phyloP scores from a whole-genome alignment of 768 basidiomycete genomes.

The Sarcodon sp. region DNA sequence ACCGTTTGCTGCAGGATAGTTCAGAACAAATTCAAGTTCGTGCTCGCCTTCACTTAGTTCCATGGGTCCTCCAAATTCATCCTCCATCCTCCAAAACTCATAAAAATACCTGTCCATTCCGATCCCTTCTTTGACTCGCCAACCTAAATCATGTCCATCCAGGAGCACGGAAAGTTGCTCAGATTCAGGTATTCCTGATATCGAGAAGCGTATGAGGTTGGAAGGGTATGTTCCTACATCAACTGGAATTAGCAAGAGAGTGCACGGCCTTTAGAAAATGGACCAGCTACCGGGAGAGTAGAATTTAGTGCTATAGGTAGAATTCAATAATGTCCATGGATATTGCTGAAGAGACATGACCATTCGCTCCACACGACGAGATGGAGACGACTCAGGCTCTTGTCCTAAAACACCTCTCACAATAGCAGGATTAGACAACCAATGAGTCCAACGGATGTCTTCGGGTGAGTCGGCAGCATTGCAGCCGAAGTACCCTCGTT shows the following conservation, averaged over 20 bases:
- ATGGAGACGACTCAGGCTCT: slow-evolving; percentile 10
- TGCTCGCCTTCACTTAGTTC: slow-evolving; percentile 31
- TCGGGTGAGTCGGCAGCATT: slow-evolving; percentile 38
- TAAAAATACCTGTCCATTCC: slow-evolving; percentile 72
- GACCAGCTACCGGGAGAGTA: slow-evolving; percentile 31
- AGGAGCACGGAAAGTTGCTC: slow-evolving; percentile 43
- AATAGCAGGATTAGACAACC: slow-evolving; percentile 31
- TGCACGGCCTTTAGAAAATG: not conserved
- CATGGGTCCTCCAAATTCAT: not conserved
- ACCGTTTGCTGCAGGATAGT: slow-evolving; percentile 16
- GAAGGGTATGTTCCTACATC: slow-evolving; percentile 32
- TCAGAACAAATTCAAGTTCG: slow-evolving; percentile 42
- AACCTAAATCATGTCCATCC: slow-evolving; percentile 46
- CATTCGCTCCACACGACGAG: slow-evolving; percentile 45
- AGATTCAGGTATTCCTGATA: slow-evolving; percentile 51
- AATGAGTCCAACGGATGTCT: slow-evolving; percentile 55
- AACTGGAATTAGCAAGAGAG: not conserved
- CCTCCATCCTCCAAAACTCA: slow-evolving; percentile 30
- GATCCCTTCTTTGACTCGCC: slow-evolving; percentile 42
- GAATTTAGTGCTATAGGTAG: slow-evolving; percentile 48
- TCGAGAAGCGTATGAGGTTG: slow-evolving; percentile 54
- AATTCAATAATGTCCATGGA: slow-evolving; percentile 64
- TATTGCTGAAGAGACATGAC: slow-evolving; percentile 68
- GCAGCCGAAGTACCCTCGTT: slow-evolving; percentile 47
- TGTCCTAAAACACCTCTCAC: not conserved